phyloP scores from a whole-genome alignment of 768 basidiomycete genomes.

The Panaeolus cyanescens region DNA sequence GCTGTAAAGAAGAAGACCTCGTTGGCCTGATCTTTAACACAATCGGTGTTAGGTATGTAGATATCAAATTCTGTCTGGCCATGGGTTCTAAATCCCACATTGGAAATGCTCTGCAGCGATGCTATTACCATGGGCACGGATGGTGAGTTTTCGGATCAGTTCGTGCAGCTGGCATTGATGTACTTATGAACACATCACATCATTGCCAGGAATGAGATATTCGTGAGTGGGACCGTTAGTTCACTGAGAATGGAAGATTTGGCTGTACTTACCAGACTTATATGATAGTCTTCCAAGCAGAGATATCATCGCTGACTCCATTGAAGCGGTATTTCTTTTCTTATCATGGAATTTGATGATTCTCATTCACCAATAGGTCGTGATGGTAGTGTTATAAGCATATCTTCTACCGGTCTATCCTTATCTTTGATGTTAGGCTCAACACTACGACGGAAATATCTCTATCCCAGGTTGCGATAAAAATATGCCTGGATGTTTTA shows the following conservation, averaged over 20 bases:
- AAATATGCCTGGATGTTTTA: constrained; percentile 90
- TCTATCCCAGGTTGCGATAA: constrained; percentile 89
- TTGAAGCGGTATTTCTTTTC: constrained; percentile 63
- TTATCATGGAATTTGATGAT: not conserved
- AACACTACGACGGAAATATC: constrained; percentile 88
- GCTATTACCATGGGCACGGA: constrained; percentile 91
- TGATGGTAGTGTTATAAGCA: constrained; percentile 42
- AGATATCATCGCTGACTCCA: constrained; percentile 88
- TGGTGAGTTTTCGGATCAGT: constrained; percentile 42
- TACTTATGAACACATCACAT: not conserved
- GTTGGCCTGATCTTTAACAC: constrained; percentile 86
- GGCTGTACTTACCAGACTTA: not conserved
- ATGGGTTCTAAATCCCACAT: not conserved
- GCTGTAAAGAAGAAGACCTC: constrained; percentile 78
- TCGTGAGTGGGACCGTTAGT: no score
- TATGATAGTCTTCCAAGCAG: constrained; percentile 72
- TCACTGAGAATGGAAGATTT: not conserved
- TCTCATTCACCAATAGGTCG: constrained; percentile 40
- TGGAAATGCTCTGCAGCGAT: constrained; percentile 43
- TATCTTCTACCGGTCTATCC: not conserved
- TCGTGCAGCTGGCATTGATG: not conserved
- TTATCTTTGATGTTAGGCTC: constrained; percentile 49
- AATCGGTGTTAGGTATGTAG: constrained; percentile 72
- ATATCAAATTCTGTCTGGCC: no score
- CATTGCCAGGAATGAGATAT: constrained; percentile 74